Conservation (phyloP, 257 asterid genomes). For the Jacaranda copaia region DNA sequence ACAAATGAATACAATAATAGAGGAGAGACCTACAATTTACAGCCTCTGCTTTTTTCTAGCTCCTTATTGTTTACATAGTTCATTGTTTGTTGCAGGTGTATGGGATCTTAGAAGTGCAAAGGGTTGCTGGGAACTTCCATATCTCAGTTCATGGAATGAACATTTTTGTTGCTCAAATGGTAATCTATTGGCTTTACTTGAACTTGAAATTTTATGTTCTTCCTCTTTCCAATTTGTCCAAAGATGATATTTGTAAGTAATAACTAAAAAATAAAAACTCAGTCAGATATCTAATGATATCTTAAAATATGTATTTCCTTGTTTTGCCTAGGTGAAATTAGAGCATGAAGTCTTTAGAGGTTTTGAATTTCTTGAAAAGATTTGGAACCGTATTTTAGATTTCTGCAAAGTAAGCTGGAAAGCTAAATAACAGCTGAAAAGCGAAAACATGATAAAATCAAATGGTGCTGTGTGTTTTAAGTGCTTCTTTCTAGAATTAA, state of each 20-base stretch:
- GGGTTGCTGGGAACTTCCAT: slow-evolving; percentile 99
- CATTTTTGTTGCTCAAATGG: slow-evolving; percentile 95
- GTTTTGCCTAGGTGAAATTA: slow-evolving; percentile 6
- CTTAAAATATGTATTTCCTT: slow-evolving; percentile 8
- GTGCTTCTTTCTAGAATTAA: neutral
- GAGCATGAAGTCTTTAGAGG: neutral
- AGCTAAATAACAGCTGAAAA: slow-evolving; percentile 11
- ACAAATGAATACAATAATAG: slow-evolving; percentile 18
- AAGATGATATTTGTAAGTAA: slow-evolving; percentile 12
- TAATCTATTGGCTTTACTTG: slow-evolving; percentile 50
- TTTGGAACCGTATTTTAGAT: slow-evolving; percentile 12
- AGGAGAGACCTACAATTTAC: slow-evolving; percentile 2
- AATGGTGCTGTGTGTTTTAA: neutral
- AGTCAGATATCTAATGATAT: slow-evolving; percentile 19
- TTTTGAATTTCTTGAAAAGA: neutral
- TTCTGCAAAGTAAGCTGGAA: neutral
- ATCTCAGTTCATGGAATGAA: slow-evolving; percentile 95
- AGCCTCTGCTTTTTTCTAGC: slow-evolving; percentile 24
- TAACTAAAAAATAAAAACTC: neutral
- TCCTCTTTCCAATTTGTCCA: slow-evolving; percentile 26
- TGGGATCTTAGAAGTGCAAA: slow-evolving; percentile 95
- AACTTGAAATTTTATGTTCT: slow-evolving; percentile 8
- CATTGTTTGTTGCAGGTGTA: slow-evolving; percentile 68
- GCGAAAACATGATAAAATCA: slow-evolving; percentile 5
- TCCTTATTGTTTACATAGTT: slow-evolving; percentile 34